Evolutionary conservation across 1,284 basidiomycete genomes (phyloP).

Genomic region (Rhodotorula sp.): DNA sequence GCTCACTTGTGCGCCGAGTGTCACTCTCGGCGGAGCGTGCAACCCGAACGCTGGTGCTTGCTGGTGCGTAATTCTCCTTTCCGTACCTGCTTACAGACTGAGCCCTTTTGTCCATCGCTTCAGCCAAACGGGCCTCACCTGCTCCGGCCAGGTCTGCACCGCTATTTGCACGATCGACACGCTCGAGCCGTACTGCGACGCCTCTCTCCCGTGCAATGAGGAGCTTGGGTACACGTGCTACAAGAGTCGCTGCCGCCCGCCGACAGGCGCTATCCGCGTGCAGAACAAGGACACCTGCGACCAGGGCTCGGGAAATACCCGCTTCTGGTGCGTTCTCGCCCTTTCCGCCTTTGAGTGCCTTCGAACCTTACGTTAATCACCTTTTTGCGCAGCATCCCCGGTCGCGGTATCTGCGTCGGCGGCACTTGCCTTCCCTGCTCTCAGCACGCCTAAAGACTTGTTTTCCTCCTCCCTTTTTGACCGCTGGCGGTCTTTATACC

Average conservation of each 20-base stretch:
- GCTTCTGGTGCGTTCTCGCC: slow-evolving; percentile 31
- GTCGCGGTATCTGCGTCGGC: slow-evolving; percentile 24
- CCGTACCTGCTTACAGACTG: neutral
- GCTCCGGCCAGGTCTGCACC: slow-evolving; percentile 24
- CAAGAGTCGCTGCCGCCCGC: slow-evolving; percentile 37
- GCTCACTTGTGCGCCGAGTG: slow-evolving; percentile 1
- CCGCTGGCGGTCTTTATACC: neutral
- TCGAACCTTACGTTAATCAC: neutral
- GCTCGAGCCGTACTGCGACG: slow-evolving; percentile 40
- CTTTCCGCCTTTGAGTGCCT: rapidly evolving
- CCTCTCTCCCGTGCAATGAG: slow-evolving; percentile 26
- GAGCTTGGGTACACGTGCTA: slow-evolving; percentile 37
- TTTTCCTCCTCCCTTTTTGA: no score
- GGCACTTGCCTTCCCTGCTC: slow-evolving; percentile 35
- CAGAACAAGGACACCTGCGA: slow-evolving; percentile 29
- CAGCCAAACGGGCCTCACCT: slow-evolving; percentile 30
- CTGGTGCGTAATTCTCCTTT: slow-evolving; percentile 26
- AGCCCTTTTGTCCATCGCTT: no score
- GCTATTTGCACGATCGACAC: slow-evolving; percentile 30
- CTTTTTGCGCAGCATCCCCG: slow-evolving; percentile 22
- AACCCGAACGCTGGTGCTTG: slow-evolving; percentile 24
- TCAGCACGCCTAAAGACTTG: slow-evolving; percentile 18
- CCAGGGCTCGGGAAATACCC: slow-evolving; percentile 37
- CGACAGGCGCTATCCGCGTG: slow-evolving; percentile 29
- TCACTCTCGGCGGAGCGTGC: slow-evolving; percentile 18